phyloP scores from a whole-genome alignment of 257 asterid species.

The Scutellaria galericulata region DNA sequence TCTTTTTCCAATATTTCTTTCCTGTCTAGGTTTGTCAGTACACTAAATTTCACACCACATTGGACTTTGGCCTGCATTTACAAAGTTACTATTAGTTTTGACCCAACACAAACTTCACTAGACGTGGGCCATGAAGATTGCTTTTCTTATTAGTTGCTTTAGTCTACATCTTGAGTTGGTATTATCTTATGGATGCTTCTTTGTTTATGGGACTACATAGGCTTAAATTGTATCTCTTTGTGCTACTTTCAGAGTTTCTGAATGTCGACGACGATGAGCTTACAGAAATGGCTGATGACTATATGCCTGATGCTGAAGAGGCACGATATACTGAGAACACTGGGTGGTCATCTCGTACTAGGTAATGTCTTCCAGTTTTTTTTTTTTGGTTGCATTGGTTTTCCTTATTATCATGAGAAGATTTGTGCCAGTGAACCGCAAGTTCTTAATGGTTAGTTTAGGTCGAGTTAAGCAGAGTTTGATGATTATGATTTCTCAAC shows the following conservation, averaged over 20 bases:
- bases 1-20: too few relatives aligned
- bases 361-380: conserved; percentile 45
- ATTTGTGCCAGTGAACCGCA: conserved; percentile 2
- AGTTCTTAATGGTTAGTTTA: neutral
- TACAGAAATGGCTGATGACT: conserved; percentile 67
- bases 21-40: too few relatives aligned
- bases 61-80: too few relatives aligned
- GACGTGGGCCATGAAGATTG: too few relatives aligned
- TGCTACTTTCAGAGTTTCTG: conserved; percentile 62
- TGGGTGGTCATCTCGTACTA: conserved; percentile 94
- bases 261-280: conserved; percentile 80
- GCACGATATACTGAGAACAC: conserved; percentile 60
- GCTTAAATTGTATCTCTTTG: conserved; percentile 35
- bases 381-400: neutral
- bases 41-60: too few relatives aligned
- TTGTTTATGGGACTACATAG: conserved; percentile 1
- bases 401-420: neutral
- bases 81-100: too few relatives aligned
- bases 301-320: conserved; percentile 59
- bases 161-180: neutral
- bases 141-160: too few relatives aligned
- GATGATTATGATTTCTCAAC: conserved; percentile 14
- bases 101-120: too few relatives aligned
- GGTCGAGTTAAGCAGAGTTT: neutral
- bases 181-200: conserved; percentile 2